A percentile compares a stretch with the other conserved stretches of the same genome.
Conservation (phyloP, 164 flowering plant genomes). For the Magnolia sinica region DNA sequence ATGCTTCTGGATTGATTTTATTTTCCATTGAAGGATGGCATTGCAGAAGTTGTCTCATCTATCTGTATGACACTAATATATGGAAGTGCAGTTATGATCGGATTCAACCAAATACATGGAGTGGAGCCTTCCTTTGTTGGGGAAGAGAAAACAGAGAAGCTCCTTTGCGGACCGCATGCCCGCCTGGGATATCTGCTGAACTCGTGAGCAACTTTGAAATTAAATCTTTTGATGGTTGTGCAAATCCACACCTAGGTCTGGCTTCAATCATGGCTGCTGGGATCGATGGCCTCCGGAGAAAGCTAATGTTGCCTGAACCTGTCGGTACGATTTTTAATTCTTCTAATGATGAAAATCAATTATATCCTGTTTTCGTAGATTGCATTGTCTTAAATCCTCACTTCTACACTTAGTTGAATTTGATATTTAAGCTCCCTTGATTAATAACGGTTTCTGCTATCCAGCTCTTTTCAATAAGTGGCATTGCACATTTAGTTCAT, state of each 20-base stretch:
- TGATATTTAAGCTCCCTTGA: background rate
- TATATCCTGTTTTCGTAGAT: background rate
- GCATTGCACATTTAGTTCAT: background rate
- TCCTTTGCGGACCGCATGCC: conserved; percentile 86
- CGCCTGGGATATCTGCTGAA: conserved; percentile 81
- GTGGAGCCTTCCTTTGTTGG: conserved; percentile 98
- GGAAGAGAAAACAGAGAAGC: conserved; percentile 95
- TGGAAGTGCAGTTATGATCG: conserved; percentile 78
- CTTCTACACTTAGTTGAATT: background rate
- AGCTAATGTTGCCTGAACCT: conserved; percentile 73
- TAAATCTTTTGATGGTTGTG: conserved; percentile 91
- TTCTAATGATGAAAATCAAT: background rate
- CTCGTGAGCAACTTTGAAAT: conserved; percentile 94
- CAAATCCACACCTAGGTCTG: conserved; percentile 90
- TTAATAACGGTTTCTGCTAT: background rate
- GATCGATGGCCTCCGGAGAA: conserved; percentile 78
- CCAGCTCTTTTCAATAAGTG: background rate
- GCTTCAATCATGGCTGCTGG: conserved; percentile 91
- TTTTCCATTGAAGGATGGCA: background rate
- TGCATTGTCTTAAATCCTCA: background rate
- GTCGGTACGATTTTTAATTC: conserved; percentile 46
- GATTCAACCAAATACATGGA: conserved; percentile 93
- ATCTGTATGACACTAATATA: background rate
- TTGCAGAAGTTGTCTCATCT: background rate
- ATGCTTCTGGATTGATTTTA: background rate